Base-by-base conservation (phyloP, 1,284 basidiomycete genomes). In the Volvariella volvacea region DNA sequence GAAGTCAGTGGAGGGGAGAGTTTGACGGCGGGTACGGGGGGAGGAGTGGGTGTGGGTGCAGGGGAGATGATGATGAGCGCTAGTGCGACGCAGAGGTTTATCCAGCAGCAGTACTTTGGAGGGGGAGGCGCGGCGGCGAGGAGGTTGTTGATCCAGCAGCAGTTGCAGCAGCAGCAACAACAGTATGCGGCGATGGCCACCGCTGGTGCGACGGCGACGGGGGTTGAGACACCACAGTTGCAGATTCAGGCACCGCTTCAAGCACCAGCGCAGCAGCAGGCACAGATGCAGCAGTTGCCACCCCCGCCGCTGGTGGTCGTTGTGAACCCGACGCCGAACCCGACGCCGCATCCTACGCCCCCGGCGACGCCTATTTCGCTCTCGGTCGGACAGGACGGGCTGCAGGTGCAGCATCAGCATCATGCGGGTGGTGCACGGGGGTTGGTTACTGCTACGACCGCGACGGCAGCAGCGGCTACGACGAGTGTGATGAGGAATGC, bases 301-400 rank as follows among this genome's bases (percentile, higher is more conserved):
- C 25, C 25, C 6, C 60, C 64, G 1, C 65, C 65, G 4, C 52
- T 51, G n/a, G 46, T 68, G 4, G 55, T 65, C 15, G 53, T 68
- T n/a, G 57, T 66, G 14, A 61, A 62, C 41, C 61, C 66, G 4
- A 68, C 66, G 0, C 66, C 66, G 1, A 65, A 63, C 43, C 61
- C 60, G 6, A 67, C 64, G 1, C 66, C 66, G 0, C 64, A 66
- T 46, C 65, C 65, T 4, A 68, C 66, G 14, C 66, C 66, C 21
- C 66, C 65, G 20, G 55, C 61, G 2, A 65, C 65, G 10, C 65
- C 66, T 30, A 44, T 50, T 20, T 36, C 19, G 6, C 6, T 34
- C 16, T 28, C 39, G 12, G 15, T 40, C 17, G 38, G 22, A 28
- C 44, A 43, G 12, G 33, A 30, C 20, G 25, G 12, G 25, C 12